phyloP scores from a whole-genome alignment of 768 basidiomycete species.

The Macrolepiota albuminosa region DNA sequence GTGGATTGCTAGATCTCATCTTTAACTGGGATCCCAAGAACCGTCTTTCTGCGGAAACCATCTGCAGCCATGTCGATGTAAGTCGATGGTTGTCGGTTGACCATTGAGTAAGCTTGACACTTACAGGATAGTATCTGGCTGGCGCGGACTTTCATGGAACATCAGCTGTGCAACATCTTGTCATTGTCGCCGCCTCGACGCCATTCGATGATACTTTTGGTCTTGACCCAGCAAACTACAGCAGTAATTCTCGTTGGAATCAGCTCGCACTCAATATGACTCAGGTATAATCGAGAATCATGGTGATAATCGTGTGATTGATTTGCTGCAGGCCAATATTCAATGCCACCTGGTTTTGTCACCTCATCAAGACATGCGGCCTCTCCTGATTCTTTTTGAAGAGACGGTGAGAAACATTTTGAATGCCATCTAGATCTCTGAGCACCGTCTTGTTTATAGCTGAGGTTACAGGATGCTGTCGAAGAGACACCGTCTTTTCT shows the following conservation, averaged over 20 bases:
- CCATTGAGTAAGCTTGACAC: neutral
- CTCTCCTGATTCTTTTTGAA: conserved; percentile 43
- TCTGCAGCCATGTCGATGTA: conserved; percentile 44
- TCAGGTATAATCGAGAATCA: conserved; percentile 30
- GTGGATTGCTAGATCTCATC: conserved; percentile 32
- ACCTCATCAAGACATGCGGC: conserved; percentile 38
- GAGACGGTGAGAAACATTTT: conserved; percentile 31
- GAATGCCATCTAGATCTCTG: conserved; percentile 1
- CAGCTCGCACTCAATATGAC: conserved; percentile 38
- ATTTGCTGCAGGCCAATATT: conserved; percentile 40
- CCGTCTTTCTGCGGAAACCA: conserved; percentile 37
- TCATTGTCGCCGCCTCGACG: conserved; percentile 49
- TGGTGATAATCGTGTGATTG: neutral
- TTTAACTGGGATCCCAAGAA: conserved; percentile 41
- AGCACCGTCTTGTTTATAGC: conserved; percentile 21
- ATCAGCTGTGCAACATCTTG: conserved; percentile 40
- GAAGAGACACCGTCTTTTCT: conserved; percentile 41
- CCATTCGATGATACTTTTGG: conserved; percentile 29
- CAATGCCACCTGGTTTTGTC: conserved; percentile 55
- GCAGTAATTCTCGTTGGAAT: conserved; percentile 34
- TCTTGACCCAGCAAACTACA: conserved; percentile 22
- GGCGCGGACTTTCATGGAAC: conserved; percentile 25
- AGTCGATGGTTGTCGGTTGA: conserved; percentile 9
- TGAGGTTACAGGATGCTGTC: conserved; percentile 32
- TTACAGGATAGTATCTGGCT: conserved; percentile 27